Percentiles rank a stretch among this genome's conserved stretches.
Conservation (phyloP, 441 rosid genomes). For the Aquilaria agallochum region DNA sequence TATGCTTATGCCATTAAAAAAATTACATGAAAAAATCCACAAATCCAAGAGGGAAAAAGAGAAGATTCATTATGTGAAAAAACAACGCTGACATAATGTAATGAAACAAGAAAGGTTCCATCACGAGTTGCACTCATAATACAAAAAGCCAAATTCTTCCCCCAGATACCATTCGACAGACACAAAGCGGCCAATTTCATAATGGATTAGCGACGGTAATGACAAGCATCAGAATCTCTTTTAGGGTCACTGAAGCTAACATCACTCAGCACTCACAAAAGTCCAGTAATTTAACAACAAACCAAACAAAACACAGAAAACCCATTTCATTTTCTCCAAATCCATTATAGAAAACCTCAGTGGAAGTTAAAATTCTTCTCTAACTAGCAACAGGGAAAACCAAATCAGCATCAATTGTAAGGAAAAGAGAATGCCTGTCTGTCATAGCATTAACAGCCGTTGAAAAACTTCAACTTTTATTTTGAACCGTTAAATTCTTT, state of each 20-base stretch:
- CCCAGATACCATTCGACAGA: conserved; percentile 44
- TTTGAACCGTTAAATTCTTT: background rate
- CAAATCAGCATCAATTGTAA: conserved; percentile 2
- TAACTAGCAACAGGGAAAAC: too few species aligned
- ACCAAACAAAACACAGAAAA: too few species aligned
- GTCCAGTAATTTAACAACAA: too few species aligned
- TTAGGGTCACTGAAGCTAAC: conserved; percentile 27
- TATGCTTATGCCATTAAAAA: conserved; percentile 11
- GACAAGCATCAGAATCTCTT: conserved; percentile 62
- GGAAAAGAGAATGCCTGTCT: background rate
- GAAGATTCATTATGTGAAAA: conserved; percentile 48
- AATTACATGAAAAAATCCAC: conserved; percentile 20
- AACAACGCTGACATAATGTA: conserved; percentile 39
- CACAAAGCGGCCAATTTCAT: conserved; percentile 22
- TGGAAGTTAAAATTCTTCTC: too few species aligned
- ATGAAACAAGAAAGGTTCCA: conserved; percentile 13
- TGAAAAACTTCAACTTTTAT: background rate
- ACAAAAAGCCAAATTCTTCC: conserved; percentile 42
- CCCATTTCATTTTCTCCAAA: too few species aligned
- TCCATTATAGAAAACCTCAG: too few species aligned
- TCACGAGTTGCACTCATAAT: conserved; percentile 10
- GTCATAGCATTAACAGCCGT: background rate
- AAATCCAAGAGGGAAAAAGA: conserved; percentile 22
- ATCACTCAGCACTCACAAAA: background rate
- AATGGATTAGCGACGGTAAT: conserved; percentile 26